Evolutionary conservation across 257 asterid species (phyloP).

Genomic region (Gentiana dahurica): DNA sequence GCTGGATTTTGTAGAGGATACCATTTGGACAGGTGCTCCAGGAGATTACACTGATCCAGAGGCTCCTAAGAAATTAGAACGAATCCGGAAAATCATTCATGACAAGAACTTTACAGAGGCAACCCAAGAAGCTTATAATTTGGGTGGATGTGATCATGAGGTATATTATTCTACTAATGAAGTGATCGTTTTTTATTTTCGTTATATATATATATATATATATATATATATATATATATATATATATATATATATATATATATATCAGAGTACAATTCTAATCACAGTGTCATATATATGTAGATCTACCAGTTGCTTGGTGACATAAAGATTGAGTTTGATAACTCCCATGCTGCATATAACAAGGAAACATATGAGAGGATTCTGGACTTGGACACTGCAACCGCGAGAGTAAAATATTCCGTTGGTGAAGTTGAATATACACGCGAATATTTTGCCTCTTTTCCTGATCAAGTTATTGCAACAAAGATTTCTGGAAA

Average conservation of each 20-base stretch:
- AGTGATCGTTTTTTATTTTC: too few relatives aligned
- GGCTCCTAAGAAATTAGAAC: constrained; percentile 32
- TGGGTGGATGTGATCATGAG: constrained; percentile 39
- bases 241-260: too few relatives aligned
- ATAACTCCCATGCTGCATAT: constrained; percentile 32
- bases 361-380: constrained; percentile 41
- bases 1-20: constrained; percentile 43
- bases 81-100: constrained; percentile 58
- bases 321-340: constrained; percentile 59
- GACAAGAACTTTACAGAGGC: constrained; percentile 49
- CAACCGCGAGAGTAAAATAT: constrained; percentile 51
- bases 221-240: too few relatives aligned
- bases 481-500: constrained; percentile 44
- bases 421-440: constrained; percentile 31
- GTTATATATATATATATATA: too few relatives aligned
- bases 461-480: constrained; percentile 60
- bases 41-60: constrained; percentile 41
- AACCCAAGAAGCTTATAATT: constrained; percentile 37
- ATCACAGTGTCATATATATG: not conserved
- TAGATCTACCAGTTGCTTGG: constrained; percentile 85
- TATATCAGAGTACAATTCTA: too few relatives aligned
- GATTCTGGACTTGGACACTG: constrained; percentile 74
- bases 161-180: constrained; percentile 18
- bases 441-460: constrained; percentile 49
- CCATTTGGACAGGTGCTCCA: constrained; percentile 79